Evolutionary conservation across 331 rosid genomes (phyloP).

Genomic region (Pyrus hybrid): DNA sequence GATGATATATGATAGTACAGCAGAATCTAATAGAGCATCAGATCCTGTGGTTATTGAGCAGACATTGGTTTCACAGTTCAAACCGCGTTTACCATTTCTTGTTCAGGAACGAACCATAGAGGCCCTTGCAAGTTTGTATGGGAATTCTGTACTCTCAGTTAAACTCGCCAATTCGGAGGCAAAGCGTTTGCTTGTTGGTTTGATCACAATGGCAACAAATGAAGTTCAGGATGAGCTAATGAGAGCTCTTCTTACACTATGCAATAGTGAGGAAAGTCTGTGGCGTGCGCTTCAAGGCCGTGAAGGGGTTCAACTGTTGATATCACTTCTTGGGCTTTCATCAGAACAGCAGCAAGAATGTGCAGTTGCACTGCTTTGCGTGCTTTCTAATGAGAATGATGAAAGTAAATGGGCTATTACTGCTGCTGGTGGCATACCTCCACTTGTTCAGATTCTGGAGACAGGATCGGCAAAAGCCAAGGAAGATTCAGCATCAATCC

Average conservation of each 20-base stretch:
- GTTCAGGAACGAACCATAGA: conserved; percentile 95
- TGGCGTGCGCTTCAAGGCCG: conserved; percentile 96
- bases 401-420: conserved; percentile 99
- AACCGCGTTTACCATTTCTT: conserved; percentile 67
- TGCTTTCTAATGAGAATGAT: conserved; percentile 84
- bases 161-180: conserved; percentile 80
- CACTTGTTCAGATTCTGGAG: conserved; percentile 97
- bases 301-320: conserved; percentile 89
- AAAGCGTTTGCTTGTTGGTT: conserved; percentile 89
- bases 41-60: conserved; percentile 73
- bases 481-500: conserved; percentile 95
- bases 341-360: conserved; percentile 99
- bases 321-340: conserved; percentile 94
- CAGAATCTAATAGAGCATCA: conserved; percentile 80
- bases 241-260: conserved; percentile 69
- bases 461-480: conserved; percentile 91
- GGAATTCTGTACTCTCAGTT: conserved; percentile 61
- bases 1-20: conserved; percentile 85
- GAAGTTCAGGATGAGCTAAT: conserved; percentile 93
- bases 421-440: conserved; percentile 99
- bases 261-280: conserved; percentile 73
- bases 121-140: conserved; percentile 93
- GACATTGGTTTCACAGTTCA: conserved; percentile 78
- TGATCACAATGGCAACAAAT: conserved; percentile 89
- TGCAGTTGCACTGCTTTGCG: conserved; percentile 92